Evolutionary conservation across 176 grass and related monocot species (phyloP).

Genomic region (Poa pratensis): DNA sequence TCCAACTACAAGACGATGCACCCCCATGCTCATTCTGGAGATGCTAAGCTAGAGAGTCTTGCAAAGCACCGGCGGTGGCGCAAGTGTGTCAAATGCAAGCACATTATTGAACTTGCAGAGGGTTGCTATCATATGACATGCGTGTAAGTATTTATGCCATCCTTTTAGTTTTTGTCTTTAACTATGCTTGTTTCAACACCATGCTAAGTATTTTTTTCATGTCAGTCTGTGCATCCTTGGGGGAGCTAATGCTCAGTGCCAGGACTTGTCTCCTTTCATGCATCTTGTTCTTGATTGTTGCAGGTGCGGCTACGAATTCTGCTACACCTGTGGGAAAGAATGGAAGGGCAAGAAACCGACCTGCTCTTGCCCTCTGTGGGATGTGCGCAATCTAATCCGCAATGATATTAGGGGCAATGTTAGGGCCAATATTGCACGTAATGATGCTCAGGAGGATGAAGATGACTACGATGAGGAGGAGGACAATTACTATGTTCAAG

Average conservation of each 20-base stretch:
- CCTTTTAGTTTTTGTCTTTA: background rate
- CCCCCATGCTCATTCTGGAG: conserved; percentile 50
- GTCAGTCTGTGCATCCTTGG: background rate
- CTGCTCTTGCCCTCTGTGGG: conserved; percentile 73
- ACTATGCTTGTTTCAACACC: background rate
- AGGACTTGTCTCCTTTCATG: background rate
- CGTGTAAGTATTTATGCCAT: conserved; percentile 45
- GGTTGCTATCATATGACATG: conserved; percentile 85
- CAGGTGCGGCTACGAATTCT: conserved; percentile 85
- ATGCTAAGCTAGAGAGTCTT: conserved; percentile 59
- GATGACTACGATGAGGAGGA: conserved; percentile 32
- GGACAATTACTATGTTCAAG: conserved; percentile 15
- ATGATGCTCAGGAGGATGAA: background rate
- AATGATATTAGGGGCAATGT: conserved; percentile 22
- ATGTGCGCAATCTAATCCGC: conserved; percentile 51
- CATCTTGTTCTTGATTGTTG: background rate
- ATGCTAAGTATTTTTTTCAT: background rate
- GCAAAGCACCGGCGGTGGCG: conserved; percentile 58
- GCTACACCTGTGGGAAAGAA: conserved; percentile 81
- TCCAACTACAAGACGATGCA: conserved; percentile 49
- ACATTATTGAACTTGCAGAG: conserved; percentile 77
- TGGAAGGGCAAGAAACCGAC: conserved; percentile 73
- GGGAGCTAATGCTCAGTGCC: background rate
- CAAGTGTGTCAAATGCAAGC: conserved; percentile 70
- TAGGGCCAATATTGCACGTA: conserved; percentile 32